phyloP scores from a whole-genome alignment of 345 rosid genomes.

The Brassica carinata region DNA sequence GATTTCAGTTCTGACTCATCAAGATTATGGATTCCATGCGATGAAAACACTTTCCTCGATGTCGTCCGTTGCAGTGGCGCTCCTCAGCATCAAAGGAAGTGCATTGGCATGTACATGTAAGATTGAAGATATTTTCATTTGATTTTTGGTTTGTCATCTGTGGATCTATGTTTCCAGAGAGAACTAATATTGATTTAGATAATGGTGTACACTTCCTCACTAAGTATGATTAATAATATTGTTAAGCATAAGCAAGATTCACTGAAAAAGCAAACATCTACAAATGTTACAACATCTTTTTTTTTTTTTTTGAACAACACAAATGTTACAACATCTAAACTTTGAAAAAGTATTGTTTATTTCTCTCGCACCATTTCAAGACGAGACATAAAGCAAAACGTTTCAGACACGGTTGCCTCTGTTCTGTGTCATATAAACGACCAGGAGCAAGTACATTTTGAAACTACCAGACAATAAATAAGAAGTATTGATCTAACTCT shows the following conservation, averaged over 20 bases:
- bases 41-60: conserved; percentile 67
- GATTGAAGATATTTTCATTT: conserved; percentile 32
- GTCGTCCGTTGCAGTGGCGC: conserved; percentile 65
- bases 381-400: conserved; percentile 2
- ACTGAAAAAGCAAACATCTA: not conserved
- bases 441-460: not conserved
- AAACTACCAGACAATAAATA: not conserved
- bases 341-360: not conserved
- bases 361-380: conserved; percentile 13
- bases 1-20: conserved; percentile 54
- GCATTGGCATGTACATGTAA: conserved; percentile 43
- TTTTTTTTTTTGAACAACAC: not conserved
- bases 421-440: not conserved
- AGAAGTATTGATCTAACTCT: not conserved
- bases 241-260: not conserved
- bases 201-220: conserved; percentile 41
- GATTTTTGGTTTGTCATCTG: conserved; percentile 27
- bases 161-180: conserved; percentile 32
- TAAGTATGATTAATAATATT: conserved; percentile 22
- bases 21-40: conserved; percentile 83
- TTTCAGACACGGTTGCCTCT: not conserved
- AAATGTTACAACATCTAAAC: conserved; percentile 10
- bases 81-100: conserved; percentile 44
- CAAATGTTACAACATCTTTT: conserved; percentile 3
- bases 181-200: conserved; percentile 26